A percentile compares a stretch with the other conserved stretches of the same genome.
phyloP scores from a whole-genome alignment of 441 rosid species.

The Populus trichocarpa region DNA sequence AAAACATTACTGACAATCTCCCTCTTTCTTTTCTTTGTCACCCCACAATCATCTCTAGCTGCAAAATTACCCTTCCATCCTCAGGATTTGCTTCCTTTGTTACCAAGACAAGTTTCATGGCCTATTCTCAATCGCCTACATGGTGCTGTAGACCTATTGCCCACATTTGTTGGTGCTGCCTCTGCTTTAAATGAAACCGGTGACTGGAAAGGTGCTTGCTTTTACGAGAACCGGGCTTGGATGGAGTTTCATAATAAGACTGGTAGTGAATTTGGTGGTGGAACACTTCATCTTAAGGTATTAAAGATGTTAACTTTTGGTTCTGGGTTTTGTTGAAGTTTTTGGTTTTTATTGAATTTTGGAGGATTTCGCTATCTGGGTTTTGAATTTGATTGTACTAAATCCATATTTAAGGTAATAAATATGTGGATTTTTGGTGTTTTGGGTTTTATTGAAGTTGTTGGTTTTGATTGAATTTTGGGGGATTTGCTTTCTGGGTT shows the following conservation, averaged over 20 bases:
- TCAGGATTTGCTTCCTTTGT: conserved; percentile 62
- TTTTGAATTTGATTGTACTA: conserved; percentile 74
- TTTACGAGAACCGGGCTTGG: conserved; percentile 75
- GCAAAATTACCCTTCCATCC: conserved; percentile 58
- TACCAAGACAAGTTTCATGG: conserved; percentile 76
- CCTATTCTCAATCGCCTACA: conserved; percentile 63
- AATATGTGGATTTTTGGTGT: background rate
- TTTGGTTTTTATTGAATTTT: background rate
- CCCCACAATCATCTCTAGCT: conserved; percentile 4
- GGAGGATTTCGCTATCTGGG: background rate
- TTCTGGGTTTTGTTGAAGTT: background rate
- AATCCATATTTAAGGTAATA: conserved; percentile 74
- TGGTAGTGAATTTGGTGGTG: conserved; percentile 79
- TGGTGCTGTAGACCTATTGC: conserved; percentile 67
- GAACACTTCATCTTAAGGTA: conserved; percentile 93
- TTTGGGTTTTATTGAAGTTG: background rate
- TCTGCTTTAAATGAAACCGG: conserved; percentile 39
- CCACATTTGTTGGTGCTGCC: conserved; percentile 80
- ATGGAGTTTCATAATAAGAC: conserved; percentile 81
- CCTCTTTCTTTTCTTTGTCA: background rate
- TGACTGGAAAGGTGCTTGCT: conserved; percentile 91
- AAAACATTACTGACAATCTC: background rate
- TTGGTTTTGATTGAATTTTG: background rate
- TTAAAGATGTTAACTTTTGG: background rate
- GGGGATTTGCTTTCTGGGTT: background rate